These are phyloP conservation scores for Carex arenaria DNA, from an alignment of 202 grass and related monocot species.

Conservation along the genomic window DNA sequence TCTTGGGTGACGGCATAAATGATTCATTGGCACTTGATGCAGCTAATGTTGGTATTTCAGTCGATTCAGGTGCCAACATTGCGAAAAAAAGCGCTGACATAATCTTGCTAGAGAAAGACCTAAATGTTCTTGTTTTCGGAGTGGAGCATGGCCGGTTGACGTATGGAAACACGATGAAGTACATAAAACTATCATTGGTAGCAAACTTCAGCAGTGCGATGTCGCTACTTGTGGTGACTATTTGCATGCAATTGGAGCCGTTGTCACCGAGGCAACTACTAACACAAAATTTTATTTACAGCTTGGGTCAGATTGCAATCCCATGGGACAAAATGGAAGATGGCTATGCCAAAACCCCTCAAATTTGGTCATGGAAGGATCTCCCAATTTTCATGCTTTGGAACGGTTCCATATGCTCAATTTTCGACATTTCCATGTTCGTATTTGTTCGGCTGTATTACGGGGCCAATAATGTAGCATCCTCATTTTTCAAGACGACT, in stretches of 20 bases:
- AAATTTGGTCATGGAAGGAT: constrained; percentile 29
- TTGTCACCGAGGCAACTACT: constrained; percentile 31
- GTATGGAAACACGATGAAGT: constrained; percentile 45
- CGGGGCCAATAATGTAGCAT: not conserved
- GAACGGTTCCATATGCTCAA: constrained; percentile 30
- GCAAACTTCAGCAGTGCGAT: constrained; percentile 27
- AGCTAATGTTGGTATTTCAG: constrained; percentile 42
- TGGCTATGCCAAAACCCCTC: constrained; percentile 27
- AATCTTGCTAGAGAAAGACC: constrained; percentile 40
- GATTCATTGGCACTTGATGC: constrained; percentile 38
- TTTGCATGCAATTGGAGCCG: constrained; percentile 26
- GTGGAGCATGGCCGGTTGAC: constrained; percentile 36
- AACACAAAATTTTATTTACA: constrained; percentile 41
- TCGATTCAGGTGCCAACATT: constrained; percentile 35
- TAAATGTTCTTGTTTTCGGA: constrained; percentile 36
- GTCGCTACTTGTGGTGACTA: constrained; percentile 25
- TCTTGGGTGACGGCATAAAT: constrained; percentile 39
- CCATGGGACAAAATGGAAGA: constrained; percentile 46
- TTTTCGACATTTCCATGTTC: constrained; percentile 27
- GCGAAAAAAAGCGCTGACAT: constrained; percentile 36
- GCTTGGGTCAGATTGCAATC: constrained; percentile 36
- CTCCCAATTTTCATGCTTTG: constrained; percentile 33
- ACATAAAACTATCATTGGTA: constrained; percentile 41
- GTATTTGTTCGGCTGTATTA: constrained; percentile 33
- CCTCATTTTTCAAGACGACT: constrained; percentile 23